A percentile compares a stretch with the other conserved stretches of the same genome.
phyloP scores from a whole-genome alignment of 2,329 filamentous ascomycete genomes.

The Ceratocystis diversiconidia region DNA sequence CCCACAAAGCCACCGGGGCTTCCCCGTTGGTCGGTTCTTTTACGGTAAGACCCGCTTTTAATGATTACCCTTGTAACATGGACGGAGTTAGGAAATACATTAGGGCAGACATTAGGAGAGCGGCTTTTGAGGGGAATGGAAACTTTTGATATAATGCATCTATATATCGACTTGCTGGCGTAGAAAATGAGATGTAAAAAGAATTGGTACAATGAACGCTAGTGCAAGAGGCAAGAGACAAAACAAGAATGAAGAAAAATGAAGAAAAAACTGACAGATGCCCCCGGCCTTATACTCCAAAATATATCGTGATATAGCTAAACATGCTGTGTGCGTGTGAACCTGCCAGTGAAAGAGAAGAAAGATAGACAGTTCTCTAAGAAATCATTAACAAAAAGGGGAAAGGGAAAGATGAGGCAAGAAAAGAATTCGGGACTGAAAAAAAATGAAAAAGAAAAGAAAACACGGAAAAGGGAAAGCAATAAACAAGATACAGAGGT shows the following conservation, averaged over 20 bases:
- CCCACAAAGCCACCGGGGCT: slow-evolving; percentile 1
- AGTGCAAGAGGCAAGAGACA: neutral
- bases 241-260: neutral
- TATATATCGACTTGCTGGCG: neutral
- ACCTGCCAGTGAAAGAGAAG: neutral
- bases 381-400: neutral
- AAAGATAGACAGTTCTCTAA: too few relatives aligned
- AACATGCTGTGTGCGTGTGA: neutral
- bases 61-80: too few relatives aligned
- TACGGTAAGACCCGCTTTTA: neutral
- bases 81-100: neutral
- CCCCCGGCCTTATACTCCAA: neutral
- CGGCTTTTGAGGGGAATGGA: neutral
- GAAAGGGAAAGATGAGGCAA: neutral
- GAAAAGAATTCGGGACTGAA: neutral
- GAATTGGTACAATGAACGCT: neutral
- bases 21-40: neutral
- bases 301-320: neutral
- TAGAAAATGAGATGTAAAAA: neutral
- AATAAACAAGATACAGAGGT: neutral
- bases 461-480: neutral
- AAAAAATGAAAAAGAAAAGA: neutral
- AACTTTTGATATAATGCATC: neutral
- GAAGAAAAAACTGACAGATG: neutral
- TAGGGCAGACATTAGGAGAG: neutral